Conservation (phyloP, 306 rosid genomes). For the Vigna radiata region DNA sequence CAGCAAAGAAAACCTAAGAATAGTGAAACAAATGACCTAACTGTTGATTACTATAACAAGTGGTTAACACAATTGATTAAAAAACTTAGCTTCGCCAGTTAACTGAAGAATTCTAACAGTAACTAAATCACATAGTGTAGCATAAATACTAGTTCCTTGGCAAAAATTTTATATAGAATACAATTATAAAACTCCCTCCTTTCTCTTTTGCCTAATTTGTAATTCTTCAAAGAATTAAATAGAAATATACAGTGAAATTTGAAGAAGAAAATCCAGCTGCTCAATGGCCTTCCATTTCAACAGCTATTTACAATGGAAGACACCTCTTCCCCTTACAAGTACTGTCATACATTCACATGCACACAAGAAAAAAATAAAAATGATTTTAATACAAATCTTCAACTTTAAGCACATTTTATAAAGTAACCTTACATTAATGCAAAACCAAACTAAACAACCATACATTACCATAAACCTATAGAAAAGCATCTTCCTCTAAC, state of each 20-base stretch:
- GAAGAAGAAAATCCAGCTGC: constrained; percentile 23
- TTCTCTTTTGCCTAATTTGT: constrained; percentile 33
- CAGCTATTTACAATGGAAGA: not conserved
- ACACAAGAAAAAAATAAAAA: not conserved
- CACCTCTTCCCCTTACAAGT: not conserved
- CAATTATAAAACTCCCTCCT: constrained; percentile 19
- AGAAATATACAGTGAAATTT: constrained; percentile 25
- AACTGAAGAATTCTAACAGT: constrained; percentile 27
- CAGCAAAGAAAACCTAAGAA: constrained; percentile 15
- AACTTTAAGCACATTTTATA: constrained; percentile 20
- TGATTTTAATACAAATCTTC: not conserved
- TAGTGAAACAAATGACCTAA: constrained; percentile 23
- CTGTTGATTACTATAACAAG: constrained; percentile 25
- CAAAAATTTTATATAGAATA: not conserved
- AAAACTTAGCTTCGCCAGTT: constrained; percentile 21
- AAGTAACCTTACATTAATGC: constrained; percentile 1
- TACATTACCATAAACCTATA: constrained; percentile 9
- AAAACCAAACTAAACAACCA: constrained; percentile 15
- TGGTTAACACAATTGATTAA: constrained; percentile 10
- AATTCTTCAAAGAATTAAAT: constrained; percentile 27
- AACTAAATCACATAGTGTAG: constrained; percentile 3
- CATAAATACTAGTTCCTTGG: constrained; percentile 28
- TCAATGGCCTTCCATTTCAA: constrained; percentile 15
- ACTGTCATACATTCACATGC: not conserved
- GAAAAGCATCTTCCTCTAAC: not conserved